These are phyloP conservation scores for Blastobotrys robertii DNA, from an alignment of 805 yeast genomes.

Conservation along the genomic window DNA sequence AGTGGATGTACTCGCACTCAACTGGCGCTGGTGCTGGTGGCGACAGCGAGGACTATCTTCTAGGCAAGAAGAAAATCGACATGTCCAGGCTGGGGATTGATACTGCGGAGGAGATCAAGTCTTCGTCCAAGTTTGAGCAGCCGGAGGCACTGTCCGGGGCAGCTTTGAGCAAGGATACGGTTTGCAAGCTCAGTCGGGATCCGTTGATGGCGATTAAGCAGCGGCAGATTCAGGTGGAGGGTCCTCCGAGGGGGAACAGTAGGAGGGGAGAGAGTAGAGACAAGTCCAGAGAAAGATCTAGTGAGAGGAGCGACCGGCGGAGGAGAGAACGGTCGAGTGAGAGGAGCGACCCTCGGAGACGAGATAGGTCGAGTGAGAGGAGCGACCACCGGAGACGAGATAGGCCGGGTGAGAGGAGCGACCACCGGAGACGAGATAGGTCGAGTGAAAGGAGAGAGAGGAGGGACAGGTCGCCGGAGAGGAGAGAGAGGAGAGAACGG, in stretches of 20 bases:
- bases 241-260: conserved; percentile 4
- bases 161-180: conserved; percentile 4
- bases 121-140: neutral
- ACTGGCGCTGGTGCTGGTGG: conserved; percentile 23
- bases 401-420: neutral
- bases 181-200: conserved; percentile 31
- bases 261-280: conserved; percentile 5
- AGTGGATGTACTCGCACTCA: conserved; percentile 80
- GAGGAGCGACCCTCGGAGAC: too few relatives aligned
- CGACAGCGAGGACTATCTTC: conserved; percentile 42
- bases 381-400: neutral
- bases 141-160: neutral
- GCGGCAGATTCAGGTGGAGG: conserved; percentile 16
- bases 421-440: neutral
- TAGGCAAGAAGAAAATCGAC: conserved; percentile 43
- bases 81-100: conserved; percentile 6
- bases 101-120: neutral
- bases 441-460: neutral
- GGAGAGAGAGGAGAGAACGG: conserved; percentile 6
- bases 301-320: too few relatives aligned
- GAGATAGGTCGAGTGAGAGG: conserved; percentile 2
- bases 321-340: too few relatives aligned
- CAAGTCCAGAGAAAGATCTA: too few relatives aligned
- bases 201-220: conserved; percentile 39
- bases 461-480: neutral